Conservation (phyloP, 495 filamentous ascomycete species). For the Ascodesmis nigricans region DNA sequence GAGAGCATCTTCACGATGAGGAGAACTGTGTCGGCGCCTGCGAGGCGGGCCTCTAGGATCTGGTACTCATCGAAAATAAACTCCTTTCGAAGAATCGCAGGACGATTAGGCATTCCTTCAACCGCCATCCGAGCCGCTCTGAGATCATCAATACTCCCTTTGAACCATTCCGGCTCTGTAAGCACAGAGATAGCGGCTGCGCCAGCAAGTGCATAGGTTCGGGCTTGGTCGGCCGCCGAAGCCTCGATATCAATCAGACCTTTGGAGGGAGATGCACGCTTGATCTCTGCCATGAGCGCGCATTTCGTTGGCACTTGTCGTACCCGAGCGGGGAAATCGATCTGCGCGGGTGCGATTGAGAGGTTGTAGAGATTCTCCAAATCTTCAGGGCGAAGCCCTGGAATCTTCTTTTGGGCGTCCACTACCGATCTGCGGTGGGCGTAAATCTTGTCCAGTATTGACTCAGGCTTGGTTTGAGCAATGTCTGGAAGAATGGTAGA, state of each 20-base stretch:
- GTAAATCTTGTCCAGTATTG: conserved; percentile 82
- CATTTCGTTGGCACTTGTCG: conserved; percentile 37
- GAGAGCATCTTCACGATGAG: conserved; percentile 98
- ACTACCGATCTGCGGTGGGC: conserved; percentile 58
- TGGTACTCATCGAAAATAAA: conserved; percentile 98
- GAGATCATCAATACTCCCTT: conserved; percentile 86
- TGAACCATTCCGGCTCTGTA: conserved; percentile 97
- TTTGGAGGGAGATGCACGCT: conserved; percentile 89
- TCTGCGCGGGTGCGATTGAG: conserved; percentile 62
- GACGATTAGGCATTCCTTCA: conserved; percentile 72
- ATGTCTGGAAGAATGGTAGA: conserved; percentile 12
- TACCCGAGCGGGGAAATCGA: conserved; percentile 59
- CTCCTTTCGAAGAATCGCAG: conserved; percentile 81
- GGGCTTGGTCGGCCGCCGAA: conserved; percentile 73
- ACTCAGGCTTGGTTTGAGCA: conserved; percentile 17
- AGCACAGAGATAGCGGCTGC: conserved; percentile 93
- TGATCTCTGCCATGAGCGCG: conserved; percentile 80
- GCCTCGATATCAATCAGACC: conserved; percentile 73
- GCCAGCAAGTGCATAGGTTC: conserved; percentile 77
- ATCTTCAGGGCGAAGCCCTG: conserved; percentile 60
- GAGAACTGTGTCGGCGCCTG: conserved; percentile 84
- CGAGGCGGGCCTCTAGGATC: conserved; percentile 81
- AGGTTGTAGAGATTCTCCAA: conserved; percentile 73
- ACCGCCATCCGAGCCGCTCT: conserved; percentile 70
- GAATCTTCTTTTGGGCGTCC: conserved; percentile 61